phyloP scores from a whole-genome alignment of 179 eudicot species.

The Drosera spatulata region DNA sequence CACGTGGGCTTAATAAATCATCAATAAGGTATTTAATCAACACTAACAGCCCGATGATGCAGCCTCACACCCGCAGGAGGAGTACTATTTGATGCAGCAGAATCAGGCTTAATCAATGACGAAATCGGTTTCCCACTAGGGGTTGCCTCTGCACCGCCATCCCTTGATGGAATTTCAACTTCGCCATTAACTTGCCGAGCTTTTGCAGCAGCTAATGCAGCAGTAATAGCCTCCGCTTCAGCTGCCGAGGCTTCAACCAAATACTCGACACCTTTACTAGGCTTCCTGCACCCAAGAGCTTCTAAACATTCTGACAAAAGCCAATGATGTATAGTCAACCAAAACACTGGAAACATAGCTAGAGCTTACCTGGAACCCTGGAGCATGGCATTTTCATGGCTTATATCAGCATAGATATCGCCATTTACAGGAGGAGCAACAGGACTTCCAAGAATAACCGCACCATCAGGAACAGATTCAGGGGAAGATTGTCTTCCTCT shows the following conservation, averaged over 20 bases:
- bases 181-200: slow-evolving; percentile 87
- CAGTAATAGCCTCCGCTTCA: slow-evolving; percentile 97
- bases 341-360: neutral
- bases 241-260: slow-evolving; percentile 98
- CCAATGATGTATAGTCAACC: neutral
- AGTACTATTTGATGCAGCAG: slow-evolving; percentile 43
- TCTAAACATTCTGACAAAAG: neutral
- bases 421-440: slow-evolving; percentile 98
- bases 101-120: slow-evolving; percentile 66
- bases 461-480: slow-evolving; percentile 66
- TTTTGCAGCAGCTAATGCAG: slow-evolving; percentile 96
- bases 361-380: slow-evolving; percentile 63
- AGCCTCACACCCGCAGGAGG: slow-evolving; percentile 88
- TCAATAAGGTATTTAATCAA: neutral
- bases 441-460: slow-evolving; percentile 89
- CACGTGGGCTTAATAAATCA: neutral
- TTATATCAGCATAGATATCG: slow-evolving; percentile 87
- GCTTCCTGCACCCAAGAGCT: slow-evolving; percentile 38
- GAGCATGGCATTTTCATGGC: slow-evolving; percentile 86
- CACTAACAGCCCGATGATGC: slow-evolving; percentile 97
- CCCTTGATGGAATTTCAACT: slow-evolving; percentile 86
- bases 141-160: slow-evolving; percentile 94
- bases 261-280: slow-evolving; percentile 88
- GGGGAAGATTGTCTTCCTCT: slow-evolving; percentile 35
- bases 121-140: slow-evolving; percentile 85